Evolutionary conservation across 2,329 filamentous ascomycete species (phyloP).

Genomic region (Berkeleyomyces rouxiae): DNA sequence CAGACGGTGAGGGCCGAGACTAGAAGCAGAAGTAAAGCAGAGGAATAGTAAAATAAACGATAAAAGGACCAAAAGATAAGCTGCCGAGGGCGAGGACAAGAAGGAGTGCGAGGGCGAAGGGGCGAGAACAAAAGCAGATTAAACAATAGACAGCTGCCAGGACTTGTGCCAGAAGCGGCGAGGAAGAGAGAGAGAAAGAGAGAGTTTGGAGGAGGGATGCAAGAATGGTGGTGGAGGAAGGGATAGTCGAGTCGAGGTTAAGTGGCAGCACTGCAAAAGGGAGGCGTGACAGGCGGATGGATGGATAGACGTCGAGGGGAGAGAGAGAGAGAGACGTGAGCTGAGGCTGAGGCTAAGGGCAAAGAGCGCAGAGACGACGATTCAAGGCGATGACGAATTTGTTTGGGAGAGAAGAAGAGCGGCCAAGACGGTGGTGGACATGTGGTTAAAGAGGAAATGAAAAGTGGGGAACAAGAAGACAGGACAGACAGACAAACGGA

Average conservation of each 20-base stretch:
- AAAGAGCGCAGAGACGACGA: not conserved
- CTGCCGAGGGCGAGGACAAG: not conserved
- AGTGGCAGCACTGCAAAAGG: not conserved
- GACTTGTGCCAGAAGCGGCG: not conserved
- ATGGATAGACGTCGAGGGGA: not conserved
- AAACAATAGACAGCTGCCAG: not conserved
- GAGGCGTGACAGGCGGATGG: not conserved
- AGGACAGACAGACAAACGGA: not conserved
- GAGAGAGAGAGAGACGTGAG: not conserved
- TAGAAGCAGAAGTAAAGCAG: not conserved
- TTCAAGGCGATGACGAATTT: not conserved
- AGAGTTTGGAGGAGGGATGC: no score
- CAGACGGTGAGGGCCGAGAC: not conserved
- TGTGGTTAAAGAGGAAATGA: constrained; percentile 3
- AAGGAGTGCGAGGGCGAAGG: not conserved
- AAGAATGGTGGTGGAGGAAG: not conserved
- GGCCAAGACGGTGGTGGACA: not conserved
- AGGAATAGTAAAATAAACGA: not conserved
- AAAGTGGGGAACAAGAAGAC: not conserved
- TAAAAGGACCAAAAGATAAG: not conserved
- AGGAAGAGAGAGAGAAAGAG: not conserved
- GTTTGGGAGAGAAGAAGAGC: not conserved
- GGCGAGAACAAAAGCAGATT: not conserved
- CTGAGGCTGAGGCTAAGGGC: not conserved
- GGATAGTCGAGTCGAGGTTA: not conserved